Evolutionary conservation across 208 protist genomes (phyloP).

Genomic region (Leptomonas pyrrhocoris): DNA sequence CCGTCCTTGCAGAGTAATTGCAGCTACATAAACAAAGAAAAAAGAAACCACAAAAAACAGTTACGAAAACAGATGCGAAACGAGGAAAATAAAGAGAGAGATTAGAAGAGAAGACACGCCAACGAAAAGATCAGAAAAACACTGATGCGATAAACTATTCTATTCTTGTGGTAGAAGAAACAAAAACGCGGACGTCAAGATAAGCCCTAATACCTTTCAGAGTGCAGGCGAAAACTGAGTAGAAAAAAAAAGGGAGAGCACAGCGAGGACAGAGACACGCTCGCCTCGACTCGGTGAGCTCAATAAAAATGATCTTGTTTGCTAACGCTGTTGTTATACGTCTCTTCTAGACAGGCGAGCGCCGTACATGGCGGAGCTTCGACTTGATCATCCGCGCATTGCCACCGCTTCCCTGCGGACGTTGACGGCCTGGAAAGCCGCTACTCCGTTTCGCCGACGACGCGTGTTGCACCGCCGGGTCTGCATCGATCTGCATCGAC

Average conservation of each 20-base stretch:
- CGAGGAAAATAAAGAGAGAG: slow-evolving; percentile 17
- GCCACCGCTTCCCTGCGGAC: slow-evolving; percentile 6
- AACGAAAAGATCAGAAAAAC: too few relatives aligned
- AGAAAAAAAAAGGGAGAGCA: slow-evolving; percentile 5
- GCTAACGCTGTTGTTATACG: too few relatives aligned
- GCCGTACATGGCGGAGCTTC: slow-evolving; percentile 13
- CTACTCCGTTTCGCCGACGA: background rate
- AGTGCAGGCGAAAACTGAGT: too few relatives aligned
- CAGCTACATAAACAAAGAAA: slow-evolving; percentile 12
- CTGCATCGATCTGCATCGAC: background rate
- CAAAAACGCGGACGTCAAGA: too few relatives aligned
- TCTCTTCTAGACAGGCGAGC: slow-evolving; percentile 5
- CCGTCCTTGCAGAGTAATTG: too few relatives aligned
- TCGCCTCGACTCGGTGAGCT: too few relatives aligned
- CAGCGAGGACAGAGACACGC: background rate
- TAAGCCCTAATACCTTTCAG: too few relatives aligned
- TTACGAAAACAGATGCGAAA: slow-evolving; percentile 3
- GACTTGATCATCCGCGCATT: slow-evolving; percentile 7
- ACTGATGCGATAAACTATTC: too few relatives aligned
- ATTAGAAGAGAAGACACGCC: too few relatives aligned
- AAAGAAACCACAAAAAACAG: slow-evolving; percentile 6
- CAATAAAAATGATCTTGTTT: too few relatives aligned
- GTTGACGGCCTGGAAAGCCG: background rate
- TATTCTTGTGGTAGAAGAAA: too few relatives aligned
- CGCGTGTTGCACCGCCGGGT: background rate